These are phyloP conservation scores for Malus hybrid DNA, from an alignment of 331 rosid species.

Conservation along the genomic window DNA sequence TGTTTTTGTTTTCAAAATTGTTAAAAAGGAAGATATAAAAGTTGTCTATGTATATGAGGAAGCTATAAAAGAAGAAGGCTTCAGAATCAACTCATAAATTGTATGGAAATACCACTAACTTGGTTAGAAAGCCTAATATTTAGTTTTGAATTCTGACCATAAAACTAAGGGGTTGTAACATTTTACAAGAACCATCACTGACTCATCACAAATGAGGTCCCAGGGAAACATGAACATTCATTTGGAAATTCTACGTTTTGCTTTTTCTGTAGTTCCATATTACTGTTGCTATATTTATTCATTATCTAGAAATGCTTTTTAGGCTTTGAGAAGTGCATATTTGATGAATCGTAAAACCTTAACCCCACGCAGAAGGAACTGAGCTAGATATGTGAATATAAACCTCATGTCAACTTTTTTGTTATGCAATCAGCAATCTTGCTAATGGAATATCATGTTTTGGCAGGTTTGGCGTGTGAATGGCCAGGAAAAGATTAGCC, in stretches of 20 bases:
- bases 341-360: neutral
- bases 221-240: no score
- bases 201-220: no score
- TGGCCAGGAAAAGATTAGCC: constrained; percentile 66
- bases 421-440: constrained; percentile 4
- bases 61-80: neutral
- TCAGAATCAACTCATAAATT: neutral
- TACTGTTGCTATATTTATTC: neutral
- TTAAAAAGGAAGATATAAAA: neutral
- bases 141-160: neutral
- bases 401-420: neutral
- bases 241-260: no score
- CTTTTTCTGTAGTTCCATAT: no score
- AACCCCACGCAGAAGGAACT: neutral
- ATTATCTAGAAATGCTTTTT: neutral
- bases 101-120: neutral
- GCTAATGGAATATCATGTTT: constrained; percentile 24
- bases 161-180: neutral
- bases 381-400: neutral
- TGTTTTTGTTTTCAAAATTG: neutral
- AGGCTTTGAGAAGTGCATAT: constrained; percentile 9
- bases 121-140: neutral
- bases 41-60: neutral
- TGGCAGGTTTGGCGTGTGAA: constrained; percentile 89
- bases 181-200: neutral